Conservation (phyloP, 1,284 basidiomycete species). For the Marasmius fiardii region DNA sequence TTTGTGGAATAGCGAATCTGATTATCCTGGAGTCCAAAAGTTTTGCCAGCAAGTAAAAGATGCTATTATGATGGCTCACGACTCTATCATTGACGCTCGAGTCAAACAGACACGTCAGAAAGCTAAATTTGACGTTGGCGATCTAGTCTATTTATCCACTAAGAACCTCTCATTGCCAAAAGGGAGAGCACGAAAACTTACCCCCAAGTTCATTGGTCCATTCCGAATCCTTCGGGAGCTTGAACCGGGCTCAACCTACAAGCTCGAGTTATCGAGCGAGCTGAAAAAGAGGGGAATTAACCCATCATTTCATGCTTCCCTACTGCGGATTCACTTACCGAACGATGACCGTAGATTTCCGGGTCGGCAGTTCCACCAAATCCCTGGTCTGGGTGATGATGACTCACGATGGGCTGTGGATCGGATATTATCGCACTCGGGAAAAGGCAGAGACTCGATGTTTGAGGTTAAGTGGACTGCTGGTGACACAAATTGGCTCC, state of each 20-base stretch:
- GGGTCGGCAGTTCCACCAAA: slow-evolving; percentile 14
- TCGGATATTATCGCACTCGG: slow-evolving; percentile 17
- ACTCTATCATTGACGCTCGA: slow-evolving; percentile 23
- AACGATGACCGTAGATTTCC: slow-evolving; percentile 28
- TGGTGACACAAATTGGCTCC: slow-evolving; percentile 23
- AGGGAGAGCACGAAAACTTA: slow-evolving; percentile 22
- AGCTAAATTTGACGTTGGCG: slow-evolving; percentile 18
- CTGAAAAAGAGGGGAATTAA: slow-evolving; percentile 24
- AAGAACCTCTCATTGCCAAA: slow-evolving; percentile 27
- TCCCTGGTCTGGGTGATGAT: slow-evolving; percentile 7
- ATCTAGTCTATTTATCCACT: slow-evolving; percentile 28
- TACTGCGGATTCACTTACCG: slow-evolving; percentile 22
- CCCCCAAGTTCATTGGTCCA: slow-evolving; percentile 30
- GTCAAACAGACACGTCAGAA: slow-evolving; percentile 25
- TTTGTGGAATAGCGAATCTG: slow-evolving; percentile 21
- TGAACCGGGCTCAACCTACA: slow-evolving; percentile 19
- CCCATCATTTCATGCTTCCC: slow-evolving; percentile 24
- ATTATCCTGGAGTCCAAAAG: slow-evolving; percentile 21
- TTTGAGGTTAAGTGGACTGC: slow-evolving; percentile 22
- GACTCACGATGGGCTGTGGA: slow-evolving; percentile 19
- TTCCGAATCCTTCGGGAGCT: slow-evolving; percentile 23
- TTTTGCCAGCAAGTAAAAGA: slow-evolving; percentile 21
- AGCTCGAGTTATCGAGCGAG: slow-evolving; percentile 20
- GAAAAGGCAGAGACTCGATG: slow-evolving; percentile 11
- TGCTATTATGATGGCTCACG: slow-evolving; percentile 22